Evolutionary conservation across 345 rosid genomes (phyloP), one percentile per base, ranked within the genome.

Genomic region (Raphanus sativus): DNA sequence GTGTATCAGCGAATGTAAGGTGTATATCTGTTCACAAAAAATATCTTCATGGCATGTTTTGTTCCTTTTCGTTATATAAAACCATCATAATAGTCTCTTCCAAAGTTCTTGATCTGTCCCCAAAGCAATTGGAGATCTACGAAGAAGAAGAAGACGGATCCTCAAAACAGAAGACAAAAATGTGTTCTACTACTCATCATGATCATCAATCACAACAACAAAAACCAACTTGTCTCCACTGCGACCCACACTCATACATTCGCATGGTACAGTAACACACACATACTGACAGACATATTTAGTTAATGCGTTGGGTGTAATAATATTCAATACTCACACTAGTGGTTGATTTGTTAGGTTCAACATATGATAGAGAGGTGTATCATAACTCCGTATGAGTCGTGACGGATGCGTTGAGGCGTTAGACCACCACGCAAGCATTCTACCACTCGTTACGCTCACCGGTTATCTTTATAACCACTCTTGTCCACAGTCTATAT

Each of bases 341-440:
- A 8, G 16, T 64, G 45, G 26, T 30, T 67, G 65, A 8, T 34
- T 67, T 24, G 42, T 54, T 86, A 92, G 93, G 94, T 92, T 69
- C 98, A 90, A 50, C 88, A 88, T 80, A 86, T 92, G 61, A 92
- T 92, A 76, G 98, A 90, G 85, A 88, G 89, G 70, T 92, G 98
- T 77, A 77, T 90, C 82, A 56, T 89, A 13, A 13, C 93, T 89
- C 61, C 88, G 73, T 62, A 85, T 92, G 98, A 87, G 68, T 83
- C 87, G 80, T 77, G 91, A 89, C 15, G 92, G 88, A 80, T 92
- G 98, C 79, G 74, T 89, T 55, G 70, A 87, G 84, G 91, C 87
- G 3, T 82, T 90, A 21, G 86, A 83, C 10, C 73, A 81, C 2
- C 91, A 86, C 77, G 96, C 96, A 38, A 79, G 76, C 48, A 81